A percentile compares a stretch with the other conserved stretches of the same genome.
phyloP scores from a whole-genome alignment of 768 basidiomycete species.

The Serpula lacrymans region DNA sequence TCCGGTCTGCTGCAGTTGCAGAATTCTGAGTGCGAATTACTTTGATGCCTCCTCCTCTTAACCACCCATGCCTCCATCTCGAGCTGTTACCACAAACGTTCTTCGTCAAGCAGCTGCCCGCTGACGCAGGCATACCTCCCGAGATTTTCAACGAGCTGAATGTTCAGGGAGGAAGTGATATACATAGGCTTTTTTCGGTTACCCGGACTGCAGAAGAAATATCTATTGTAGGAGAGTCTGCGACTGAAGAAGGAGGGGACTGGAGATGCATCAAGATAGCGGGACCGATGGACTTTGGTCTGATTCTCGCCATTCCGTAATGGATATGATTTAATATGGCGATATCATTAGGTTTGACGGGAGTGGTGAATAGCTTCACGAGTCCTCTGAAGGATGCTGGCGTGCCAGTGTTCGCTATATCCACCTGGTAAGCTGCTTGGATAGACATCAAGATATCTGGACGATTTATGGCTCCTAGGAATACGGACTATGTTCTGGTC shows the following conservation, averaged over 20 bases:
- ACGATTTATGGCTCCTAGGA: conserved; percentile 35
- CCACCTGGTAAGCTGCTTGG: conserved; percentile 49
- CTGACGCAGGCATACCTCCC: conserved; percentile 31
- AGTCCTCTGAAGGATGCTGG: conserved; percentile 48
- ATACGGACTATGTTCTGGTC: conserved; percentile 64
- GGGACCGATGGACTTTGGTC: conserved; percentile 68
- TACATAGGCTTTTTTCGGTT: conserved; percentile 46
- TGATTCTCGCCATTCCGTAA: conserved; percentile 2
- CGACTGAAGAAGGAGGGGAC: conserved; percentile 34
- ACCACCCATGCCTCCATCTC: conserved; percentile 46
- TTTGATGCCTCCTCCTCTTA: conserved; percentile 45
- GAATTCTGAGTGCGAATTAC: too few species aligned
- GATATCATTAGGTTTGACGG: conserved; percentile 44
- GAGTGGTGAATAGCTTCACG: conserved; percentile 52
- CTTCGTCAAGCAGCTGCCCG: conserved; percentile 40
- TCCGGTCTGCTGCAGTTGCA: too few species aligned
- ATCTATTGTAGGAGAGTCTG: conserved; percentile 51
- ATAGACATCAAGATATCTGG: not conserved
- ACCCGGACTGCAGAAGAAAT: conserved; percentile 60
- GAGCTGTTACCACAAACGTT: conserved; percentile 41
- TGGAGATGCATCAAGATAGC: conserved; percentile 63
- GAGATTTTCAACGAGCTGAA: conserved; percentile 22
- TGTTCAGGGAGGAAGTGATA: conserved; percentile 19
- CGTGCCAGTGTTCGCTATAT: conserved; percentile 57
- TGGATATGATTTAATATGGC: conserved; percentile 3